These are phyloP conservation scores for Fusarium palustre DNA, from an alignment of 2,329 filamentous ascomycete species.

Conservation along the genomic window DNA sequence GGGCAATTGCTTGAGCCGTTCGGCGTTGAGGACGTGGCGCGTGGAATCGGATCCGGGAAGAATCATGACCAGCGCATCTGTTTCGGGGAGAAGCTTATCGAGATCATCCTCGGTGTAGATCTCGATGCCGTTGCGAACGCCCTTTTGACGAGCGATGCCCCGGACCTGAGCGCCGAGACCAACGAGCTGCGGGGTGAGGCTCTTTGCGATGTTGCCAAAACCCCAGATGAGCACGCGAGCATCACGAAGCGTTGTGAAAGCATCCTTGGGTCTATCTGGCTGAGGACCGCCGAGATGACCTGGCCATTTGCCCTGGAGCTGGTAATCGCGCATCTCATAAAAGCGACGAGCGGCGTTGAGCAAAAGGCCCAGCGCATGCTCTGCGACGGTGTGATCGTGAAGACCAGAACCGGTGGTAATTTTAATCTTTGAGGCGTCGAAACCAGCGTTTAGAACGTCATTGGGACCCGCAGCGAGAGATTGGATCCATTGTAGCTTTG, in stretches of 20 bases:
- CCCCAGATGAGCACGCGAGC: constrained; percentile 72
- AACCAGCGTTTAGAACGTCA: constrained; percentile 71
- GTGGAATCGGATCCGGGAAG: constrained; percentile 69
- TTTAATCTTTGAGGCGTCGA: constrained; percentile 62
- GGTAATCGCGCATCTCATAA: constrained; percentile 72
- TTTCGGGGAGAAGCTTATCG: constrained; percentile 63
- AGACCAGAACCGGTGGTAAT: constrained; percentile 72
- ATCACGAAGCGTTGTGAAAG: constrained; percentile 70
- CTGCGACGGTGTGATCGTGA: constrained; percentile 73
- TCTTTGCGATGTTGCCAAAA: constrained; percentile 75
- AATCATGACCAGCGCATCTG: constrained; percentile 76
- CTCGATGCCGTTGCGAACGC: constrained; percentile 69
- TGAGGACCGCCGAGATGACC: constrained; percentile 71
- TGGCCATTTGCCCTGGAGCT: constrained; percentile 68
- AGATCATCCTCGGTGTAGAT: constrained; percentile 67
- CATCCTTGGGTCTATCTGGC: constrained; percentile 66
- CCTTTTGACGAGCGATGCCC: constrained; percentile 67
- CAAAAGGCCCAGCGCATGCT: constrained; percentile 71
- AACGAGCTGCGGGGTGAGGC: constrained; percentile 65
- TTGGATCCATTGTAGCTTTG: constrained; percentile 73
- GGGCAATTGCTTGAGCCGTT: constrained; percentile 65
- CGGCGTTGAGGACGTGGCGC: constrained; percentile 64
- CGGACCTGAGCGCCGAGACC: constrained; percentile 68
- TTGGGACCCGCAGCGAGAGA: constrained; percentile 75
- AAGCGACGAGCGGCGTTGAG: constrained; percentile 67